These are phyloP conservation scores for Globisporangium yorkense DNA, from an alignment of 352 stramenopile genomes.

Conservation along the genomic window DNA sequence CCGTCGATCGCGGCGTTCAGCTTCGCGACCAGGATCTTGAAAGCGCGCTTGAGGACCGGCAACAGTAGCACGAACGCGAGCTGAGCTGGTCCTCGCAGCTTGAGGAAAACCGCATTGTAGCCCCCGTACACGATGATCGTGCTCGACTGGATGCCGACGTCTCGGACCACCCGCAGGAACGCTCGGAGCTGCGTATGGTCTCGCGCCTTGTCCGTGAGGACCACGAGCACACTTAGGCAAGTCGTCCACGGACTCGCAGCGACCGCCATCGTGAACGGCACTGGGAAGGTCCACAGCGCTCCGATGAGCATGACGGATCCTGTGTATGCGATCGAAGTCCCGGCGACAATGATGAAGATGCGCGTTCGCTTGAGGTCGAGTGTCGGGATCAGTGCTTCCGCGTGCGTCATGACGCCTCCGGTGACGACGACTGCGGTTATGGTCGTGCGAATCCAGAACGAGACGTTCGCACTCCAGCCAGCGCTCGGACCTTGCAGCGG, in stretches of 20 bases:
- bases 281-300: constrained; percentile 1
- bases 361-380: background rate
- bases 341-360: background rate
- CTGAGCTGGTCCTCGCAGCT: background rate
- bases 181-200: background rate
- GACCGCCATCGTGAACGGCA: background rate
- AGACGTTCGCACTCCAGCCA: background rate
- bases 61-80: constrained; percentile 5
- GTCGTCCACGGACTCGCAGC: background rate
- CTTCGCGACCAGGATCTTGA: constrained; percentile 1
- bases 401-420: background rate
- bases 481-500: background rate
- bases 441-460: background rate
- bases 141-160: background rate
- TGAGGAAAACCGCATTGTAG: constrained; percentile 2
- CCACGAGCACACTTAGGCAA: background rate
- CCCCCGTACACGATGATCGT: background rate
- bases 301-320: background rate
- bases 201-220: background rate
- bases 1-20: background rate
- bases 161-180: background rate
- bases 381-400: background rate
- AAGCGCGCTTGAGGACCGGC: background rate
- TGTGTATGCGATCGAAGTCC: background rate
- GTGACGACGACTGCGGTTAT: background rate